phyloP scores from a whole-genome alignment of 306 rosid species.

The Nissolia schottii region DNA sequence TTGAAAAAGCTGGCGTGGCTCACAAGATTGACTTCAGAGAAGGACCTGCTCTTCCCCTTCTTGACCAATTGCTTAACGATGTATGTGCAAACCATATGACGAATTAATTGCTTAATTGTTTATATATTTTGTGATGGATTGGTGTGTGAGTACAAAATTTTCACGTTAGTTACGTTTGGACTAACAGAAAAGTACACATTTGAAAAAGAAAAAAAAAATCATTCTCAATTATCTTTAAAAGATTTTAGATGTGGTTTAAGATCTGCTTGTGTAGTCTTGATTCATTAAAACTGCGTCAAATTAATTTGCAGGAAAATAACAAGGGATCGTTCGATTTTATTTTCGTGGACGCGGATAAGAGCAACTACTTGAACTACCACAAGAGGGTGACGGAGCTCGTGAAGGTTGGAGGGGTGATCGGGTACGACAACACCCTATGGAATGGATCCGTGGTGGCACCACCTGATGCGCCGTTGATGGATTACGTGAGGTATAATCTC shows the following conservation, averaged over 20 bases:
- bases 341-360: constrained; percentile 67
- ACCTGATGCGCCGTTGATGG: constrained; percentile 54
- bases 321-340: constrained; percentile 58
- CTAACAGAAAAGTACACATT: no score
- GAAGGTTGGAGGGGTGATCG: constrained; percentile 65
- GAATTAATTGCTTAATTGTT: no score
- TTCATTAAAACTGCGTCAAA: not conserved
- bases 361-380: constrained; percentile 73
- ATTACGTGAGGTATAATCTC: constrained; percentile 52
- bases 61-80: constrained; percentile 58
- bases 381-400: constrained; percentile 62
- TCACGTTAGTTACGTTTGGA: no score
- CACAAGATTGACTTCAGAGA: constrained; percentile 86
- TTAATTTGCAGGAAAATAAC: constrained; percentile 47
- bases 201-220: no score
- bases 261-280: no score
- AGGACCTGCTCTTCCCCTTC: constrained; percentile 85
- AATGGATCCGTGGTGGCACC: constrained; percentile 67
- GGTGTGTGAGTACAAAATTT: no score
- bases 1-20: constrained; percentile 71
- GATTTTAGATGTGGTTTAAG: no score
- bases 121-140: no score
- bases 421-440: constrained; percentile 77
- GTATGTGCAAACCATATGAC: constrained; percentile 31
- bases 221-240: no score